phyloP scores from a whole-genome alignment of 257 asterid genomes.

The Solanum chilense region DNA sequence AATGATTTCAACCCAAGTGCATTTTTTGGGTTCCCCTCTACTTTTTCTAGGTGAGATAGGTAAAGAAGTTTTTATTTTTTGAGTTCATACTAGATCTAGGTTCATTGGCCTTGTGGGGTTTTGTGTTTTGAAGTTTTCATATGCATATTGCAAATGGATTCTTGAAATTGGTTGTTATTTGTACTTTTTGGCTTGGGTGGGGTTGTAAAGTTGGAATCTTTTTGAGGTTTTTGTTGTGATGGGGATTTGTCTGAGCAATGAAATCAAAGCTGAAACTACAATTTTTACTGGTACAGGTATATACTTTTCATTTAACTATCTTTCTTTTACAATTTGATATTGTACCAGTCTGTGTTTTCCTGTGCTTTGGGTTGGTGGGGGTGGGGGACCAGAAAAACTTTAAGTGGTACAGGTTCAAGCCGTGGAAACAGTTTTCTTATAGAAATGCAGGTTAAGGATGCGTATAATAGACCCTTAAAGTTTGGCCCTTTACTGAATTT shows the following conservation, averaged over 20 bases:
- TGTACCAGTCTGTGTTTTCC: background rate
- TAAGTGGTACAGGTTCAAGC: background rate
- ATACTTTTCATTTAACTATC: background rate
- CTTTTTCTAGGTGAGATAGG: background rate
- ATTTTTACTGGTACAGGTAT: slow-evolving; percentile 44
- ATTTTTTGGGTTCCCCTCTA: background rate
- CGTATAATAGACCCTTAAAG: no score
- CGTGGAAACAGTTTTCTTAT: background rate
- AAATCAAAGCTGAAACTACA: slow-evolving; percentile 66
- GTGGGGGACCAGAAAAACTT: background rate
- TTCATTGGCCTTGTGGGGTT: background rate
- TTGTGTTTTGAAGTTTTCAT: background rate
- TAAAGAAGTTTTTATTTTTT: background rate
- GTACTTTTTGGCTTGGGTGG: slow-evolving; percentile 8
- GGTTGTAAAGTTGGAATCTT: background rate
- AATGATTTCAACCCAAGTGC: background rate
- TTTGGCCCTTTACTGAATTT: no score
- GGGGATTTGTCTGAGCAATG: slow-evolving; percentile 89
- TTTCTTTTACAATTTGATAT: background rate
- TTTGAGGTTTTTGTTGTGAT: slow-evolving; percentile 19
- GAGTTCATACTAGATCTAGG: slow-evolving; percentile 44
- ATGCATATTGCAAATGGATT: slow-evolving; percentile 1
- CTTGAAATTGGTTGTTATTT: slow-evolving; percentile 12
- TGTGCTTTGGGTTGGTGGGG: background rate
- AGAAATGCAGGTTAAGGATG: background rate